phyloP scores from a whole-genome alignment of 1,284 basidiomycete species.

The Hymenochaete sp. region DNA sequence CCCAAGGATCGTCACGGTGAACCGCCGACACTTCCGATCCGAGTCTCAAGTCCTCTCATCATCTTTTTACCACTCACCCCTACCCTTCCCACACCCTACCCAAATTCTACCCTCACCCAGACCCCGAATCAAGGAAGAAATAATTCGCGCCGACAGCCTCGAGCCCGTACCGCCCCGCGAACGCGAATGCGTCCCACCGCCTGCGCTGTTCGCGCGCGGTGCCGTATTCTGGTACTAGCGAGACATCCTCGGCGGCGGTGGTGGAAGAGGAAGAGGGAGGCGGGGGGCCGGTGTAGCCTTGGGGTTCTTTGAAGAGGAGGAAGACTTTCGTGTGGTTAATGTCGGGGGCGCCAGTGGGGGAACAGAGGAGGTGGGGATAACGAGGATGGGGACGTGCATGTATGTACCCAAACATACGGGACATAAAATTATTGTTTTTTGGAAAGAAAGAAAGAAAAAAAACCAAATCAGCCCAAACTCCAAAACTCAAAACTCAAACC shows the following conservation, averaged over 20 bases:
- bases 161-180: slow-evolving; percentile 44
- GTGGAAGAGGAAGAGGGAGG: slow-evolving; percentile 36
- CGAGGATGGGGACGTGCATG: too few species aligned
- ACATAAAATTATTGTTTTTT: slow-evolving; percentile 5
- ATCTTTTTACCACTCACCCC: too few species aligned
- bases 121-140: slow-evolving; percentile 29
- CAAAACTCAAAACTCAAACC: neutral
- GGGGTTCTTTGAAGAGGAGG: slow-evolving; percentile 53
- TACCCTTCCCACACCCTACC: too few species aligned
- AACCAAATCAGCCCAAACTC: neutral
- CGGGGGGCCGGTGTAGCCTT: slow-evolving; percentile 24
- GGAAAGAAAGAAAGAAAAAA: neutral
- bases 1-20: too few species aligned
- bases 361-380: too few species aligned
- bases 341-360: too few species aligned
- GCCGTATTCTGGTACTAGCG: slow-evolving; percentile 42
- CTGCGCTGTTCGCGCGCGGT: slow-evolving; percentile 38
- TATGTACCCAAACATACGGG: too few species aligned
- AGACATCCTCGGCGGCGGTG: slow-evolving; percentile 31
- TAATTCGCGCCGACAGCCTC: slow-evolving; percentile 54
- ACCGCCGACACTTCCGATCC: too few species aligned
- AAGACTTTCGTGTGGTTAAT: slow-evolving; percentile 42
- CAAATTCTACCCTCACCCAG: too few species aligned
- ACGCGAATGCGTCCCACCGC: slow-evolving; percentile 45
- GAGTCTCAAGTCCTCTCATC: too few species aligned